Conservation (phyloP, 345 rosid genomes). For the Eucalyptus dawsonii region DNA sequence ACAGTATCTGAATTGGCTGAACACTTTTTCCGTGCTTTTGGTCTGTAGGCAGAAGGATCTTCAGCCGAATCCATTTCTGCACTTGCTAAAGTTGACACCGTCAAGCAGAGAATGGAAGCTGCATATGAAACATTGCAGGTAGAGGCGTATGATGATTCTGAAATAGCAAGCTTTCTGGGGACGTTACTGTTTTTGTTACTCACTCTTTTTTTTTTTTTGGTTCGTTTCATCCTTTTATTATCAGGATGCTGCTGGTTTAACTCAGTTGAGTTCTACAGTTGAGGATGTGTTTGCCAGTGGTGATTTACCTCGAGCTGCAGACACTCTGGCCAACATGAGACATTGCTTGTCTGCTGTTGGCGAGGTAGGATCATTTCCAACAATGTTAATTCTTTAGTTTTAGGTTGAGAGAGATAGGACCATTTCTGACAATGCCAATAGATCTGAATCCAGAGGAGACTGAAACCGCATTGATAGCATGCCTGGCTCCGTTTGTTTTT, state of each 20-base stretch:
- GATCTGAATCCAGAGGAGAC: neutral
- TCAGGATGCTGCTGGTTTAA: constrained; percentile 96
- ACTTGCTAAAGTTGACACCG: constrained; percentile 87
- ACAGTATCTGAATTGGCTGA: neutral
- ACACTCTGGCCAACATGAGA: constrained; percentile 97
- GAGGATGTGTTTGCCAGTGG: constrained; percentile 98
- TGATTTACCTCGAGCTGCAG: constrained; percentile 98
- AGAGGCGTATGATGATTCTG: neutral
- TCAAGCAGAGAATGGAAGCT: constrained; percentile 97
- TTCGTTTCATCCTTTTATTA: neutral
- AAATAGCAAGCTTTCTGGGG: neutral
- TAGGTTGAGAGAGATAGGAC: neutral
- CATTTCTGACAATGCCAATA: neutral
- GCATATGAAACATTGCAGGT: constrained; percentile 93
- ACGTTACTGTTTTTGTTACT: neutral
- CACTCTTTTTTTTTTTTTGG: neutral
- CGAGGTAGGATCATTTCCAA: constrained; percentile 34
- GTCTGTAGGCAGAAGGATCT: constrained; percentile 80
- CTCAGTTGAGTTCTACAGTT: constrained; percentile 91
- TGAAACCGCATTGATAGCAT: neutral
- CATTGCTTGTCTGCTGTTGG: constrained; percentile 98
- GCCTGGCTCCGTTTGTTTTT: neutral
- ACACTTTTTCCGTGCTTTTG: neutral
- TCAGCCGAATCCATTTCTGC: constrained; percentile 89
- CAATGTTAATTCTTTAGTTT: neutral